Evolutionary conservation across 2,329 filamentous ascomycete species (phyloP).

Genomic region (Alternaria hordeiaustralica): DNA sequence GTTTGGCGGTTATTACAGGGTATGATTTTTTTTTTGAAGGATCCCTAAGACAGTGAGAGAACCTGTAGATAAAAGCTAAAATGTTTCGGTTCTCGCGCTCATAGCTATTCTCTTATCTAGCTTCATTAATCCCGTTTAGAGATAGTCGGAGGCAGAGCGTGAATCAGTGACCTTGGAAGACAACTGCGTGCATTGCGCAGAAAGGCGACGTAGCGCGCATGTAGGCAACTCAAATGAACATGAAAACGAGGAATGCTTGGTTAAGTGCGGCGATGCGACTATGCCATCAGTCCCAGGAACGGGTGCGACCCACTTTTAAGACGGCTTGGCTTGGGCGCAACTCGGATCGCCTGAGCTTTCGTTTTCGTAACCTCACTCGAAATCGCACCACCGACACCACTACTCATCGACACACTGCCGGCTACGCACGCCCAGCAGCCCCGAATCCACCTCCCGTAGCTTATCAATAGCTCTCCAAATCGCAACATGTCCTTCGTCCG

Average conservation of each 20-base stretch:
- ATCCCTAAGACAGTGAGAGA: no score
- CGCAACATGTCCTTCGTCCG: conserved; percentile 48
- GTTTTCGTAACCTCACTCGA: conserved; percentile 32
- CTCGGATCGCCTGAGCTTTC: conserved; percentile 31
- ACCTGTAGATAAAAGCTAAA: no score
- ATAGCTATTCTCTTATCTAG: background rate
- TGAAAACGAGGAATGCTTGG: background rate
- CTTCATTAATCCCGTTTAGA: background rate
- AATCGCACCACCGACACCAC: conserved; percentile 33
- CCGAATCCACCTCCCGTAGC: conserved; percentile 25
- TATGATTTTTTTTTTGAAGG: conserved; percentile 3
- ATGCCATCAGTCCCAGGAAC: conserved; percentile 19
- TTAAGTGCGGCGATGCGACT: background rate
- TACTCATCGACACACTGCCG: conserved; percentile 30
- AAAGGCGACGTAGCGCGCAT: background rate
- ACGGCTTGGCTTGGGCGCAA: conserved; percentile 28
- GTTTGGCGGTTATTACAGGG: conserved; percentile 33
- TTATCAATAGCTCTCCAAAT: conserved; percentile 34
- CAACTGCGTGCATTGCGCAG: background rate
- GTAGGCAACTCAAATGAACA: no score
- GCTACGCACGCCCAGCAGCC: conserved; percentile 29
- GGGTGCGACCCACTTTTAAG: conserved; percentile 23
- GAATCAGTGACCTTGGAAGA: background rate
- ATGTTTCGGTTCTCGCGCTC: background rate
- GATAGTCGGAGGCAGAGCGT: background rate